These are phyloP conservation scores for Poteriospumella lacustris DNA, from an alignment of 108 stramenopile genomes.

Conservation along the genomic window DNA sequence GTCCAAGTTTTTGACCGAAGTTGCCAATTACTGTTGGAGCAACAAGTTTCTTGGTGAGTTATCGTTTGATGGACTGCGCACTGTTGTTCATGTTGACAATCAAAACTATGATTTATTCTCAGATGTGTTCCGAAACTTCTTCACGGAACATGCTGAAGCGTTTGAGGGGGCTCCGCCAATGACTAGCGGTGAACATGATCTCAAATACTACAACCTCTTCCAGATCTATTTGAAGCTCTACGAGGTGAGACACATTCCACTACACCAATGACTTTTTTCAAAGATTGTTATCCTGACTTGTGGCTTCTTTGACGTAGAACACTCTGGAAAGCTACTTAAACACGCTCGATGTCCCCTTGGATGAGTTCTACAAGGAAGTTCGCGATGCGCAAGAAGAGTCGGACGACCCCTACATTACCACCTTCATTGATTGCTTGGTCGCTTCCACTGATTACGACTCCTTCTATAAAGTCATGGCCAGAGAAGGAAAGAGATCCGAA, in stretches of 20 bases:
- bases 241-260: background rate
- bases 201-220: conserved; percentile 13
- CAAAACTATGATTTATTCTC: background rate
- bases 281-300: too few species aligned
- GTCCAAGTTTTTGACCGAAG: background rate
- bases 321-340: background rate
- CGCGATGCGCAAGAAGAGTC: conserved; percentile 16
- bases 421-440: conserved; percentile 22
- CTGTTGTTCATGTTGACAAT: too few species aligned
- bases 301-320: background rate
- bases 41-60: conserved; percentile 27
- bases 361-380: conserved; percentile 23
- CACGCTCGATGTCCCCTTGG: background rate
- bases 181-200: conserved; percentile 5
- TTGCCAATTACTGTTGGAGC: conserved; percentile 29
- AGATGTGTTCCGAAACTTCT: conserved; percentile 29
- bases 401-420: background rate
- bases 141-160: conserved; percentile 15
- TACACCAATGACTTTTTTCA: background rate
- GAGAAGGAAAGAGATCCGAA: background rate
- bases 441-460: conserved; percentile 8
- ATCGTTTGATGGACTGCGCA: too few species aligned
- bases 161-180: conserved; percentile 24
- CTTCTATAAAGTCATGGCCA: background rate
- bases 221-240: conserved; percentile 22